Conservation (phyloP, 176 grass and related monocot species). For the Lolium perenne region DNA sequence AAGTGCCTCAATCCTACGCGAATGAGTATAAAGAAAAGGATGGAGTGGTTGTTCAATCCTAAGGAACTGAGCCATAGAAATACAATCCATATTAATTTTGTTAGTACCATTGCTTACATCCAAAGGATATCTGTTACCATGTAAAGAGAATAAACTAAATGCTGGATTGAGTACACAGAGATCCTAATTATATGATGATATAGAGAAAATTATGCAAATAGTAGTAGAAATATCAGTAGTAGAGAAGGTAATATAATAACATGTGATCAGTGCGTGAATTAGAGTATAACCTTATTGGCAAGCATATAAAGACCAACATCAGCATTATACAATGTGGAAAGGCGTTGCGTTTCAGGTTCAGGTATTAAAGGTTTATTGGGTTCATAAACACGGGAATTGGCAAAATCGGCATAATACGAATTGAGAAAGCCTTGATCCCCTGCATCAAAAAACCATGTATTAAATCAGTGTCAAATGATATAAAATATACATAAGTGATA, state of each 20-base stretch:
- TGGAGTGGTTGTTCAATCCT: neutral
- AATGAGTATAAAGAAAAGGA: neutral
- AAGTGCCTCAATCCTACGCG: neutral
- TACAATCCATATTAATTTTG: neutral
- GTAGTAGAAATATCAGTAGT: neutral
- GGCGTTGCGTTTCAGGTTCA: constrained; percentile 79
- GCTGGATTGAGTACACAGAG: neutral
- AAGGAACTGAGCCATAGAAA: neutral
- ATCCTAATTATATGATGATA: neutral
- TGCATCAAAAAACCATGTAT: constrained; percentile 41
- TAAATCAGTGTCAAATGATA: constrained; percentile 14
- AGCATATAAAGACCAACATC: constrained; percentile 99
- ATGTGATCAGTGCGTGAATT: constrained; percentile 3
- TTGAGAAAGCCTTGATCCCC: constrained; percentile 70
- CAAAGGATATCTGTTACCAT: neutral
- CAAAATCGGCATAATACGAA: constrained; percentile 94
- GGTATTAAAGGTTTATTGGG: constrained; percentile 61
- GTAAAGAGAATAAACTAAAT: constrained; percentile 19
- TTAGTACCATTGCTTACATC: neutral
- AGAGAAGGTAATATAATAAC: neutral
- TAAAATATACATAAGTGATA: neutral
- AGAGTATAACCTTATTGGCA: constrained; percentile 81
- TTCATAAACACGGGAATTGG: constrained; percentile 86
- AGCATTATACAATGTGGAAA: constrained; percentile 95
- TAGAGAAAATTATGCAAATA: neutral